A percentile compares a stretch with the other conserved stretches of the same genome.
These are phyloP conservation scores for Talaromyces marneffei DNA, from an alignment of 2,329 filamentous ascomycete genomes.

Conservation along the genomic window DNA sequence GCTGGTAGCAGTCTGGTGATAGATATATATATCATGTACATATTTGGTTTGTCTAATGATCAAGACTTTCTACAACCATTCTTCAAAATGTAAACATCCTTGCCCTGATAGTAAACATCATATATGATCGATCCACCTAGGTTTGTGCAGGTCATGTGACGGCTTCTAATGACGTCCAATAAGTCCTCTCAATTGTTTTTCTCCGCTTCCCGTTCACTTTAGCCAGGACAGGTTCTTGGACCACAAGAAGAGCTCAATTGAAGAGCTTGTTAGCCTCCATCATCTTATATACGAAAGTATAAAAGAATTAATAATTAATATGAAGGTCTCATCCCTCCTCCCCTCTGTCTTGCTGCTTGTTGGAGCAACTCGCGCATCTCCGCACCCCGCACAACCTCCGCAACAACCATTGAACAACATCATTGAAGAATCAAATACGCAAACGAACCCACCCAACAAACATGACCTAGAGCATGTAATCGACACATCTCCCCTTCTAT, in stretches of 20 bases:
- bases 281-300: neutral
- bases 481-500: conserved; percentile 52
- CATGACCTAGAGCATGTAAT: conserved; percentile 32
- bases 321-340: neutral
- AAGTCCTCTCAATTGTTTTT: neutral
- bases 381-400: conserved; percentile 9
- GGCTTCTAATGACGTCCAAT: neutral
- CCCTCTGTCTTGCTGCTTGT: conserved; percentile 2
- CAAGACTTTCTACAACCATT: neutral
- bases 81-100: neutral
- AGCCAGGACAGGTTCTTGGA: neutral
- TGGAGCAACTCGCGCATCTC: conserved; percentile 2
- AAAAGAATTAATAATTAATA: neutral
- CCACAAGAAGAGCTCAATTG: neutral
- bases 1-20: neutral
- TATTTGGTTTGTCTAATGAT: neutral
- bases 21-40: neutral
- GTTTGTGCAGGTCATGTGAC: neutral
- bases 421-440: neutral
- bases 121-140: no score
- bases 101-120: neutral
- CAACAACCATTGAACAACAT: conserved; percentile 3
- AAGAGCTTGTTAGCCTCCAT: neutral
- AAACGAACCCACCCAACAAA: neutral
- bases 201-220: neutral